These are phyloP conservation scores for Fistulinella cinereoalba DNA, from an alignment of 1,284 basidiomycete genomes.

Conservation along the genomic window DNA sequence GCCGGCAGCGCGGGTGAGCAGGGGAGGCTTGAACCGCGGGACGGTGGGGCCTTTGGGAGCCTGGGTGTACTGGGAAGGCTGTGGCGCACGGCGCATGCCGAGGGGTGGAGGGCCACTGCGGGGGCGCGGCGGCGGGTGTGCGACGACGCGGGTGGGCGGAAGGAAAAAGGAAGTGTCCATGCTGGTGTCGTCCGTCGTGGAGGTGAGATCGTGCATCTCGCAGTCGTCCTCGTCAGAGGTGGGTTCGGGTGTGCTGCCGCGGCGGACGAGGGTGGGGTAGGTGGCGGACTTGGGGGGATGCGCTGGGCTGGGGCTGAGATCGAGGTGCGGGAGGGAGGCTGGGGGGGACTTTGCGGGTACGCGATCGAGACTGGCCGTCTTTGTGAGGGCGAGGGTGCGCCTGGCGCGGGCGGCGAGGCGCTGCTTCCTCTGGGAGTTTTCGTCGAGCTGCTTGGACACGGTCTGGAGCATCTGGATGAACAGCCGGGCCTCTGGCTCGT, in stretches of 20 bases:
- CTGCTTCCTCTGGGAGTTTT: slow-evolving; percentile 28
- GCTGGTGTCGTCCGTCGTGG: too few species aligned
- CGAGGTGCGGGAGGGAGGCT: slow-evolving; percentile 10
- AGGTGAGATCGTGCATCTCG: slow-evolving; percentile 16
- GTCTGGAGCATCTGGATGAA: slow-evolving; percentile 27
- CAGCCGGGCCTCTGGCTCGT: slow-evolving; percentile 19
- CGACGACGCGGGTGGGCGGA: slow-evolving; percentile 3
- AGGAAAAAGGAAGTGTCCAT: slow-evolving; percentile 17
- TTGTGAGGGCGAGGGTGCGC: too few species aligned
- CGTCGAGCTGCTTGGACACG: slow-evolving; percentile 21
- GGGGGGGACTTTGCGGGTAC: slow-evolving; percentile 14
- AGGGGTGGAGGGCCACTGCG: slow-evolving; percentile 25
- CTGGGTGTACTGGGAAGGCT: slow-evolving; percentile 26
- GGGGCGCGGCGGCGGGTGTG: slow-evolving; percentile 1
- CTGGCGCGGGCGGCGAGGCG: slow-evolving; percentile 6
- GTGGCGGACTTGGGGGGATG: background rate
- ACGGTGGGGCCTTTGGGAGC: slow-evolving; percentile 15
- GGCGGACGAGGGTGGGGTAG: background rate
- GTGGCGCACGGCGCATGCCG: slow-evolving; percentile 29
- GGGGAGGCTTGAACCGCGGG: slow-evolving; percentile 31
- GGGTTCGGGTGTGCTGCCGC: background rate
- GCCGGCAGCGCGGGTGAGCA: too few species aligned
- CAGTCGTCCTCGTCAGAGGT: slow-evolving; percentile 6
- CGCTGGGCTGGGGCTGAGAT: slow-evolving; percentile 16
- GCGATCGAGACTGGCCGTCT: too few species aligned